Percentiles rank a stretch among this genome's conserved stretches.
Conservation (phyloP, 2,329 filamentous ascomycete species). For the Fusarium oligoseptatum region DNA sequence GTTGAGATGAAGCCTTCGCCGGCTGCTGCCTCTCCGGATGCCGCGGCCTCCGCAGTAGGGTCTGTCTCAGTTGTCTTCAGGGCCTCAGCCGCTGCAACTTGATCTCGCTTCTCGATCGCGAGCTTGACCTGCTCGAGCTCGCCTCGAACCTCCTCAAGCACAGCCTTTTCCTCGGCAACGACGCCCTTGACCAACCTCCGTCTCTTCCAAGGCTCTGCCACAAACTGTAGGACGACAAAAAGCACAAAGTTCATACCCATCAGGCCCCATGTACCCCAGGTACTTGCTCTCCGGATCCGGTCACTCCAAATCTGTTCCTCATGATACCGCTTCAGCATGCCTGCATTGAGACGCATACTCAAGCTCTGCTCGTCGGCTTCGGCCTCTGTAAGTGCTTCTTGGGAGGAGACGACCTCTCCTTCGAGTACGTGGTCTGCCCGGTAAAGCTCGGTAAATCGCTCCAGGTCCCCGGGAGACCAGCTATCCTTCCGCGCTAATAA, state of each 20-base stretch:
- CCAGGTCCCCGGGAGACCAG: constrained; percentile 88
- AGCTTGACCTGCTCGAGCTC: constrained; percentile 56
- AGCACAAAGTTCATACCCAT: constrained; percentile 97
- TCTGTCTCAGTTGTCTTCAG: constrained; percentile 18
- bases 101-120: constrained; percentile 45
- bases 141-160: constrained; percentile 62
- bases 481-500: constrained; percentile 93
- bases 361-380: constrained; percentile 86
- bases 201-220: constrained; percentile 93
- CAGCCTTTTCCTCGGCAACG: constrained; percentile 79
- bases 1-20: constrained; percentile 2
- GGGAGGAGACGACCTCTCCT: constrained; percentile 80
- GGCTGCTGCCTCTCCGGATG: constrained; percentile 14
- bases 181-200: constrained; percentile 84
- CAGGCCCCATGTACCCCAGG: constrained; percentile 97
- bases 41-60: constrained; percentile 12
- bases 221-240: constrained; percentile 86
- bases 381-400: constrained; percentile 78
- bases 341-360: constrained; percentile 79
- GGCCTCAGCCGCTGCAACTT: constrained; percentile 29
- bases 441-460: constrained; percentile 94
- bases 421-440: constrained; percentile 94
- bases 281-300: constrained; percentile 94
- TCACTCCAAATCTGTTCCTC: constrained; percentile 99
- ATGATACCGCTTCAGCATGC: constrained; percentile 92